A percentile compares a stretch with the other conserved stretches of the same genome.
Evolutionary conservation across 2,329 filamentous ascomycete species (phyloP).

Genomic region (Exophiala viscosa): DNA sequence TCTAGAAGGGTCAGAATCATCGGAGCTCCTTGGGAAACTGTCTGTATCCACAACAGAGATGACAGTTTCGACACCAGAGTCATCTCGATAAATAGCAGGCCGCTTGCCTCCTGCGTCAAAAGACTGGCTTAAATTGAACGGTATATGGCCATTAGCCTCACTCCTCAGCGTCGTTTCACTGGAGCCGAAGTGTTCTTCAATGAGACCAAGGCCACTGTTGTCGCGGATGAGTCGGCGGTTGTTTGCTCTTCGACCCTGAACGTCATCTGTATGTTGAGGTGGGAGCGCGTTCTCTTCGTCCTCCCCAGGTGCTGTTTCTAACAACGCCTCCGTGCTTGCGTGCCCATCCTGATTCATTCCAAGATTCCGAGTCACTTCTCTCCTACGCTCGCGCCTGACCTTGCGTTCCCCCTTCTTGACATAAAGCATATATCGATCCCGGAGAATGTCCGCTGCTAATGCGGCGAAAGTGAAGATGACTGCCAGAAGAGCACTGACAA

Average conservation of each 20-base stretch:
- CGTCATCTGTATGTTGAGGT: background rate
- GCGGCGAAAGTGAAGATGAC: slow-evolving; percentile 27
- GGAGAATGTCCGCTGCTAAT: slow-evolving; percentile 31
- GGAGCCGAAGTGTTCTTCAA: slow-evolving; percentile 19
- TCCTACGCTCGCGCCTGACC: slow-evolving; percentile 3
- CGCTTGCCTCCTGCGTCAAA: background rate
- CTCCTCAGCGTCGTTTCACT: background rate
- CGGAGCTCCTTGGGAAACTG: slow-evolving; percentile 14
- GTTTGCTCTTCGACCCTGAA: background rate
- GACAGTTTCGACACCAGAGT: background rate
- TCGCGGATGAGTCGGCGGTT: background rate
- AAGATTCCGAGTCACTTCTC: slow-evolving; percentile 1
- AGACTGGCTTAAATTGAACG: background rate
- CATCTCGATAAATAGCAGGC: background rate
- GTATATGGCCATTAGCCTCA: background rate
- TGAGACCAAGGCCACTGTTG: slow-evolving; percentile 10
- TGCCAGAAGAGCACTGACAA: slow-evolving; percentile 27
- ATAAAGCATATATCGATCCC: slow-evolving; percentile 25
- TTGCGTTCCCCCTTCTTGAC: slow-evolving; percentile 6
- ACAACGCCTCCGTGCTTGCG: slow-evolving; percentile 18
- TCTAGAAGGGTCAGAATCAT: slow-evolving; percentile 5
- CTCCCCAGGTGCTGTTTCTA: slow-evolving; percentile 1
- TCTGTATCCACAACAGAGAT: slow-evolving; percentile 13
- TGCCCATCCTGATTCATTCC: background rate
- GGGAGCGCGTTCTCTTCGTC: background rate